phyloP scores from a whole-genome alignment of 441 rosid genomes.

The Manihot esculenta region DNA sequence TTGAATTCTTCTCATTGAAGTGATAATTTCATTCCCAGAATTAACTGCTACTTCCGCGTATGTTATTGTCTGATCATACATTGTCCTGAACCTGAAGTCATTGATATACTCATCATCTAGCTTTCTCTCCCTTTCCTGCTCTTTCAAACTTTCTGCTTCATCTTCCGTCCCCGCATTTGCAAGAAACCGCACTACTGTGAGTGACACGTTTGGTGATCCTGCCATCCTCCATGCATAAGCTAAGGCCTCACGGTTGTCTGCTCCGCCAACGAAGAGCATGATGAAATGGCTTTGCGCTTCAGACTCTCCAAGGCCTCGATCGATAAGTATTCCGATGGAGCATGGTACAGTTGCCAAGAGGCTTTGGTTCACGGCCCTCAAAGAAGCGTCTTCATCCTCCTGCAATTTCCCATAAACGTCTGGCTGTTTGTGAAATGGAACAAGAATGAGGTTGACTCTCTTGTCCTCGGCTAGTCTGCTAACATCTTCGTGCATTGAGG shows the following conservation, averaged over 20 bases:
- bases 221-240: slow-evolving; percentile 57
- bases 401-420: slow-evolving; percentile 25
- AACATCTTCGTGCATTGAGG: slow-evolving; percentile 55
- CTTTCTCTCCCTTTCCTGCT: slow-evolving; percentile 14
- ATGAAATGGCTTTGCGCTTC: slow-evolving; percentile 16
- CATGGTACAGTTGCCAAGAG: slow-evolving; percentile 41
- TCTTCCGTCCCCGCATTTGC: slow-evolving; percentile 17
- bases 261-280: slow-evolving; percentile 47
- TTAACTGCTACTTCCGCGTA: slow-evolving; percentile 33
- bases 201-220: slow-evolving; percentile 26
- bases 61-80: slow-evolving; percentile 26
- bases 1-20: slow-evolving; percentile 8
- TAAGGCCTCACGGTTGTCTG: slow-evolving; percentile 58
- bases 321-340: slow-evolving; percentile 52
- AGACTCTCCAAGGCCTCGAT: slow-evolving; percentile 39
- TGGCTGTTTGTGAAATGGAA: slow-evolving; percentile 46
- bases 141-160: background rate
- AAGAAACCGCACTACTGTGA: slow-evolving; percentile 43
- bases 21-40: slow-evolving; percentile 18
- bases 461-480: slow-evolving; percentile 44
- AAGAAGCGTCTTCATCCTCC: slow-evolving; percentile 35
- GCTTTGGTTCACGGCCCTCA: slow-evolving; percentile 37
- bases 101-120: slow-evolving; percentile 38
- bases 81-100: slow-evolving; percentile 37
- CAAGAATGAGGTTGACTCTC: slow-evolving; percentile 32